phyloP scores from a whole-genome alignment of 2,329 filamentous ascomycete species.

The Neonectria magnoliae region DNA sequence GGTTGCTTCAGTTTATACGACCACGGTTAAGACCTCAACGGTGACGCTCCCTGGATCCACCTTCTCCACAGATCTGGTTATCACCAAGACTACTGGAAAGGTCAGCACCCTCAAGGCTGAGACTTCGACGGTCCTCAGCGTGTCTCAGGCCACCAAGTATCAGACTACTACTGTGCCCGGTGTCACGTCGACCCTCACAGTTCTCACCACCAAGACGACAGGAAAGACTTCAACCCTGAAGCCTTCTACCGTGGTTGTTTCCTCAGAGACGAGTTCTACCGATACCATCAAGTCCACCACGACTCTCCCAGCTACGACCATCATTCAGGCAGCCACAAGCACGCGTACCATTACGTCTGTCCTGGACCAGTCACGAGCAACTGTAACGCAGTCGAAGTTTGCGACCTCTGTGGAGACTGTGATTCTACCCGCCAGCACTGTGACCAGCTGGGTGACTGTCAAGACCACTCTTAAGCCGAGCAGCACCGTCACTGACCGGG shows the following conservation, averaged over 20 bases:
- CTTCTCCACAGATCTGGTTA: constrained; percentile 26
- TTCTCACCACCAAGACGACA: constrained; percentile 23
- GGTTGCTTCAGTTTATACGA: constrained; percentile 5
- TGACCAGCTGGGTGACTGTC: constrained; percentile 37
- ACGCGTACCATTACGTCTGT: constrained; percentile 24
- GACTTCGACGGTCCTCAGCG: constrained; percentile 22
- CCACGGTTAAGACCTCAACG: constrained; percentile 11
- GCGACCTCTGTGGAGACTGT: constrained; percentile 23
- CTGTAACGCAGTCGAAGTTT: constrained; percentile 16
- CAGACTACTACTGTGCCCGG: constrained; percentile 27
- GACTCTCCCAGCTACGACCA: constrained; percentile 13
- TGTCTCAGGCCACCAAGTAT: constrained; percentile 6
- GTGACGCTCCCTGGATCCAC: constrained; percentile 28
- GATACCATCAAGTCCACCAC: constrained; percentile 19
- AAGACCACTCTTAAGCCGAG: constrained; percentile 39
- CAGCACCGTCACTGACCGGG: constrained; percentile 24
- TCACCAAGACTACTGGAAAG: constrained; percentile 34
- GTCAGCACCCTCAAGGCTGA: constrained; percentile 35
- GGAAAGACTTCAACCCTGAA: constrained; percentile 39
- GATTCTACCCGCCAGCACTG: constrained; percentile 32
- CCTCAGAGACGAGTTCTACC: constrained; percentile 29
- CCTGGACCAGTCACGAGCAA: constrained; percentile 17
- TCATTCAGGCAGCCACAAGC: constrained; percentile 7
- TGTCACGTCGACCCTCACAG: constrained; percentile 27
- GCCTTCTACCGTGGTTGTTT: constrained; percentile 27